phyloP scores from a whole-genome alignment of 2,329 filamentous ascomycete genomes.

The Paecilomyces sp. region DNA sequence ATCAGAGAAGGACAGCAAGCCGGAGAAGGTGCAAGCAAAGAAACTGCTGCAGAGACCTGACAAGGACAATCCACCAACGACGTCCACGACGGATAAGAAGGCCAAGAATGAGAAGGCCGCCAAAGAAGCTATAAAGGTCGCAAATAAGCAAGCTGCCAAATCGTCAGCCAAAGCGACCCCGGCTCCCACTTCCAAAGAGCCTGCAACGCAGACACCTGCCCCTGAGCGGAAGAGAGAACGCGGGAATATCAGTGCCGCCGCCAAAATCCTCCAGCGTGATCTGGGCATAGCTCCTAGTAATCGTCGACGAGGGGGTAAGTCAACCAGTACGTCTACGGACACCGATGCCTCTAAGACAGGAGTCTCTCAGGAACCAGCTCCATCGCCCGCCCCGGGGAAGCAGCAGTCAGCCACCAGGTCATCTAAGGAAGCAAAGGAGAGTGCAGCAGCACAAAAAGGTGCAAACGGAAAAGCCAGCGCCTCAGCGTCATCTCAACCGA shows the following conservation, averaged over 20 bases:
- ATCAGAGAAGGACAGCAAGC: slow-evolving; percentile 32
- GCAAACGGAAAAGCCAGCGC: slow-evolving; percentile 2
- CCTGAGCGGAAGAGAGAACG: slow-evolving; percentile 48
- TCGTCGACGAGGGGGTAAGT: slow-evolving; percentile 33
- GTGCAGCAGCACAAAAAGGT: slow-evolving; percentile 4
- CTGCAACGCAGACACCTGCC: slow-evolving; percentile 19
- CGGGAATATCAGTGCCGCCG: slow-evolving; percentile 46
- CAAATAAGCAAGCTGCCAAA: slow-evolving; percentile 36
- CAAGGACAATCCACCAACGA: slow-evolving; percentile 19
- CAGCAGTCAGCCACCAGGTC: slow-evolving; percentile 5
- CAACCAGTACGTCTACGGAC: slow-evolving; percentile 12
- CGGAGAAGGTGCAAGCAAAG: slow-evolving; percentile 34
- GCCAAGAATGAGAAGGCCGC: slow-evolving; percentile 48
- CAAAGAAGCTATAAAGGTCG: slow-evolving; percentile 55
- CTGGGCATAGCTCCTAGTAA: slow-evolving; percentile 46
- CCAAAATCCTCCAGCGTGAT: slow-evolving; percentile 57
- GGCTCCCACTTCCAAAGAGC: slow-evolving; percentile 7
- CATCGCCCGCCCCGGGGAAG: slow-evolving; percentile 3
- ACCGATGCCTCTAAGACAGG: slow-evolving; percentile 13
- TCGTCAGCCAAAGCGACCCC: slow-evolving; percentile 18
- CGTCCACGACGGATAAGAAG: slow-evolving; percentile 26
- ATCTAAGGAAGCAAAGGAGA: slow-evolving; percentile 3
- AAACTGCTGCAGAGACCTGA: slow-evolving; percentile 34
- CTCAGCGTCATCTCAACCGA: slow-evolving; percentile 6
- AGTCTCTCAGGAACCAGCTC: slow-evolving; percentile 1